phyloP scores from a whole-genome alignment of 495 filamentous ascomycete species.

The Amphirosellinia nigrospora region DNA sequence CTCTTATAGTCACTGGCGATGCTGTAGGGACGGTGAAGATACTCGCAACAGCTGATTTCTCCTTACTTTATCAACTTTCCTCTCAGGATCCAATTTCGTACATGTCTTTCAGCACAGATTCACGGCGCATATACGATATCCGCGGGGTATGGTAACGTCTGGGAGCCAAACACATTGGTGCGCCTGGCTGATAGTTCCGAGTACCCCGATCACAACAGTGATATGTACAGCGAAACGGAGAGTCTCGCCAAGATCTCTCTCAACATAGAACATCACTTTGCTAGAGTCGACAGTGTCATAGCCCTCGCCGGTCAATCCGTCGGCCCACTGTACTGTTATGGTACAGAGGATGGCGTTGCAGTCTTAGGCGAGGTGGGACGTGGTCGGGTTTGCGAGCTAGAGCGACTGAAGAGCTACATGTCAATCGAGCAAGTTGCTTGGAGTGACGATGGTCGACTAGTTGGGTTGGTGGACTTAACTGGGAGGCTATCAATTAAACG shows the following conservation, averaged over 20 bases:
- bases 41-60: conserved; percentile 29
- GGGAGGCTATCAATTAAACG: conserved; percentile 23
- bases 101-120: conserved; percentile 36
- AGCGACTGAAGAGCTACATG: conserved; percentile 18
- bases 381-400: conserved; percentile 17
- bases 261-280: neutral
- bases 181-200: conserved; percentile 28
- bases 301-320: conserved; percentile 23
- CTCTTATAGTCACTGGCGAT: neutral
- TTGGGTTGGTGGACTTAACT: conserved; percentile 21
- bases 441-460: conserved; percentile 21
- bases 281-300: conserved; percentile 25
- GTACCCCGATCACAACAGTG: conserved; percentile 11
- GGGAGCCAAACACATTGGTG: conserved; percentile 38
- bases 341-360: conserved; percentile 31
- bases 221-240: conserved; percentile 23
- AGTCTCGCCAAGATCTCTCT: conserved; percentile 14
- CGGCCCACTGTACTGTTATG: conserved; percentile 29
- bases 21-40: conserved; percentile 31
- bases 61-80: conserved; percentile 3
- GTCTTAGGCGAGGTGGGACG: conserved; percentile 10
- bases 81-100: conserved; percentile 21
- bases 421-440: conserved; percentile 24
- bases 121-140: conserved; percentile 37
- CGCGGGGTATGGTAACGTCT: conserved; percentile 36